Evolutionary conservation across 106 monocot species (phyloP).

Genomic region (Dioscorea zingiberensis): DNA sequence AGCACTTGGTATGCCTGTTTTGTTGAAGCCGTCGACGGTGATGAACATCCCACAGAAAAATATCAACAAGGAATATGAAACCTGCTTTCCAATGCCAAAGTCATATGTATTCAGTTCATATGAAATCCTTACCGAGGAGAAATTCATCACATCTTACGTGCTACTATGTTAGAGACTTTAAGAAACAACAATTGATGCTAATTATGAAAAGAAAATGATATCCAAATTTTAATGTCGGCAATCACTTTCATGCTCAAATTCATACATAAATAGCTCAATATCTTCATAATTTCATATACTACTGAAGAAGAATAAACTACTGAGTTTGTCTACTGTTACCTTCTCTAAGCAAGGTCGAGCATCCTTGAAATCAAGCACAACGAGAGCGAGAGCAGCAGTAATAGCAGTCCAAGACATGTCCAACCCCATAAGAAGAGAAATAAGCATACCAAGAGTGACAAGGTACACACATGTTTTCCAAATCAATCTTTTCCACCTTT

Average conservation of each 20-base stretch:
- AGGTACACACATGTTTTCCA: conserved; percentile 72
- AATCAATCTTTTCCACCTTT: conserved; percentile 40
- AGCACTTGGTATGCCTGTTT: conserved; percentile 69
- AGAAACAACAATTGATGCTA: too few species aligned
- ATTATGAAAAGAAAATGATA: background rate
- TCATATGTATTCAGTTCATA: background rate
- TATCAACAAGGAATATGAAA: conserved; percentile 75
- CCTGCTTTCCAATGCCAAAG: conserved; percentile 20
- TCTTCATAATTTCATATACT: too few species aligned
- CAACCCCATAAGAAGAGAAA: conserved; percentile 65
- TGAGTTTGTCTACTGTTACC: conserved; percentile 18
- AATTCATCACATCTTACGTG: too few species aligned
- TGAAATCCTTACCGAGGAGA: too few species aligned
- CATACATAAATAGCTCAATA: too few species aligned
- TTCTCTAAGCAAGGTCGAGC: conserved; percentile 80
- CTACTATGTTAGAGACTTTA: too few species aligned
- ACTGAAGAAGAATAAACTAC: too few species aligned
- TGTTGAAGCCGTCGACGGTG: conserved; percentile 80
- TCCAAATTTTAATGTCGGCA: too few species aligned
- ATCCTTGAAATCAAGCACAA: conserved; percentile 90
- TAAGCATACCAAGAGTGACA: conserved; percentile 72
- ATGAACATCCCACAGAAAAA: conserved; percentile 98
- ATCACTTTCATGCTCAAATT: too few species aligned
- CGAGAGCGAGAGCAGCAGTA: conserved; percentile 77
- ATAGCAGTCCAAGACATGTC: conserved; percentile 95